Percentiles rank a stretch among this genome's conserved stretches.
These are phyloP conservation scores for Ramaria sp. DNA, from an alignment of 768 basidiomycete genomes.

Conservation along the genomic window DNA sequence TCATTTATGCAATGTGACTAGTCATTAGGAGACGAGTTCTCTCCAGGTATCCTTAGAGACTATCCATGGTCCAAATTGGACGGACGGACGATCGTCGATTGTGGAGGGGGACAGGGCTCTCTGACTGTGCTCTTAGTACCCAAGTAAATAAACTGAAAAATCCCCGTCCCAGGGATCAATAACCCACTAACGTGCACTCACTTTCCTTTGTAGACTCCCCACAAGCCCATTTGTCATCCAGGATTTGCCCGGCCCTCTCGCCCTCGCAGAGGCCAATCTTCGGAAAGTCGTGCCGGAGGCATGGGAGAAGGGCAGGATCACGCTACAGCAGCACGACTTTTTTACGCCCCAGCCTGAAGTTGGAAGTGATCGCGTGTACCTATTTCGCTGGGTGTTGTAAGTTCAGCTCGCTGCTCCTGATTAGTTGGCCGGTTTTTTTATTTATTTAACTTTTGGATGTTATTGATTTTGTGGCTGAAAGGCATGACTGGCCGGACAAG, in stretches of 20 bases:
- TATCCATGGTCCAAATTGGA: conserved; percentile 28
- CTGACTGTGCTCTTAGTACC: conserved; percentile 27
- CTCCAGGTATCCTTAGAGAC: conserved; percentile 27
- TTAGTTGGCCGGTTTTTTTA: too few relatives aligned
- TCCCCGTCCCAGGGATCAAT: too few relatives aligned
- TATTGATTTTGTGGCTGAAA: too few relatives aligned
- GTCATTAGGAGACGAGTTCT: conserved; percentile 27
- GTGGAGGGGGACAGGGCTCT: conserved; percentile 31
- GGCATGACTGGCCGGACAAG: too few relatives aligned
- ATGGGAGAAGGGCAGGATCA: conserved; percentile 24
- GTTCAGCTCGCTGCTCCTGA: too few relatives aligned
- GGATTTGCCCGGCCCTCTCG: too few relatives aligned
- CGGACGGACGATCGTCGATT: conserved; percentile 24
- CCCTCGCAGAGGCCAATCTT: conserved; percentile 10
- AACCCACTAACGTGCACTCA: too few relatives aligned
- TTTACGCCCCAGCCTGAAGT: conserved; percentile 27
- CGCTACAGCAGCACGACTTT: conserved; percentile 29
- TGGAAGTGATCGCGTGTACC: conserved; percentile 19
- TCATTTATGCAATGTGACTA: too few relatives aligned
- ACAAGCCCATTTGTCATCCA: too few relatives aligned
- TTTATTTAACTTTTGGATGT: too few relatives aligned
- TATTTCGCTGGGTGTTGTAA: conserved; percentile 10
- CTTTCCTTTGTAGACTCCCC: too few relatives aligned
- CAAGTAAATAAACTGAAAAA: conserved; percentile 19
- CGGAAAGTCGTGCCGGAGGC: conserved; percentile 29